These are phyloP conservation scores for Myochromella boudieri DNA, from an alignment of 768 basidiomycete genomes.

Conservation along the genomic window DNA sequence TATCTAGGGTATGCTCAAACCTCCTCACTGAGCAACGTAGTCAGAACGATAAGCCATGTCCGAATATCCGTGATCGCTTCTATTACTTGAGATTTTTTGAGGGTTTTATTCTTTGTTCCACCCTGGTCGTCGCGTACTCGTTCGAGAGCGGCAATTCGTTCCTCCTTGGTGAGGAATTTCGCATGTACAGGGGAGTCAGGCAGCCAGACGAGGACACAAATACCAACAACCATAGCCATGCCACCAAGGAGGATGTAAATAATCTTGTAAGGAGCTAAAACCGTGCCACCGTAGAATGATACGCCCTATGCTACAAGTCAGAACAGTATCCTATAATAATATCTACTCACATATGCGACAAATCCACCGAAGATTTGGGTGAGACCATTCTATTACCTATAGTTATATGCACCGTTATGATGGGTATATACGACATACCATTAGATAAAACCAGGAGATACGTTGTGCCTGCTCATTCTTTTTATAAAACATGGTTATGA, in stretches of 20 bases:
- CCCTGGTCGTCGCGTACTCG: conserved; percentile 67
- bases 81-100: conserved; percentile 57
- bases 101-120: conserved; percentile 58
- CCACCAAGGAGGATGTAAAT: conserved; percentile 61
- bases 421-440: conserved; percentile 36
- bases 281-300: conserved; percentile 49
- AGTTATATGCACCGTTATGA: background rate
- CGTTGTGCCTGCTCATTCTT: conserved; percentile 65
- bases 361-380: conserved; percentile 64
- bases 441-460: conserved; percentile 67
- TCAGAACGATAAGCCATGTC: conserved; percentile 62
- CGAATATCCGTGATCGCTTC: conserved; percentile 58
- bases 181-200: conserved; percentile 69
- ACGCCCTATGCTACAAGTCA: conserved; percentile 41
- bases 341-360: conserved; percentile 50
- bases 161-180: conserved; percentile 51
- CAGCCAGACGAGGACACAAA: conserved; percentile 56
- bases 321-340: background rate
- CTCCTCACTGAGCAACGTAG: conserved; percentile 58
- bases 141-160: conserved; percentile 62
- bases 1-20: conserved; percentile 18
- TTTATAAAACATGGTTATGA: conserved; percentile 69
- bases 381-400: conserved; percentile 46
- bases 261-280: conserved; percentile 58
- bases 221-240: conserved; percentile 58